Base-by-base conservation (phyloP, 768 basidiomycete species). In the Leccinum truebloodii region DNA sequence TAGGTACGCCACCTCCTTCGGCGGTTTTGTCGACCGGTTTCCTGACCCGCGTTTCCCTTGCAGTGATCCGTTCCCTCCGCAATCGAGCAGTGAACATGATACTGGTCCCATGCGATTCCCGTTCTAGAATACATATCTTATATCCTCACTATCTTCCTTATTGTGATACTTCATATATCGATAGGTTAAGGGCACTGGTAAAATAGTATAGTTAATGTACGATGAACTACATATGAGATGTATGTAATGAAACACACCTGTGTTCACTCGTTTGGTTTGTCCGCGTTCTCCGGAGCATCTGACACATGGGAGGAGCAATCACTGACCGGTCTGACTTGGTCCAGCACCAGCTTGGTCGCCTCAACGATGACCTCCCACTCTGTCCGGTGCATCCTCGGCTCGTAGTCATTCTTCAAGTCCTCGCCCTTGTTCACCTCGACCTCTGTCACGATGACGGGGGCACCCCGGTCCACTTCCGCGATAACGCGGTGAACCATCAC, bases 401-500 rank as follows among this genome's bases (percentile, higher is more conserved):
- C 92, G 63, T 94, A 88, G 53, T 63, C 69, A 39, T 34, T 78
- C 80, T 60, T 89, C 88, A 58, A 88, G 73, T 83, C 72, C 64
- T 98, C 95, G 6, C 84, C 94, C 59, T 85, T 75, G 63, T 77
- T 75, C 56, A 95, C 86, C 65, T 83, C 82, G 2, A 98, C 84
- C 70, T 94, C 86, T 59, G 85, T 78, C 52, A 95, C 89, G 28
- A 98, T 73, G 41, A 99, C 66, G 0, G 96, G 94, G 66, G 92
- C 87, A 0, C 97, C 97, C 7, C 87, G 85, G 75, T 99, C 97
- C 30, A 99, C 95, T 69, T 95, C 92, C 64, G 86, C 88, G 37
- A 98, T 86, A 14, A 98, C 97, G 26, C 88, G 83, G 75, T 99
- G 97, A 0, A 98, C 88, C 96, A 98, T 98, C 1, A 84, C 87